Percentiles rank a stretch among this genome's conserved stretches.
phyloP scores from a whole-genome alignment of 768 basidiomycete species.

The Imleria badia region DNA sequence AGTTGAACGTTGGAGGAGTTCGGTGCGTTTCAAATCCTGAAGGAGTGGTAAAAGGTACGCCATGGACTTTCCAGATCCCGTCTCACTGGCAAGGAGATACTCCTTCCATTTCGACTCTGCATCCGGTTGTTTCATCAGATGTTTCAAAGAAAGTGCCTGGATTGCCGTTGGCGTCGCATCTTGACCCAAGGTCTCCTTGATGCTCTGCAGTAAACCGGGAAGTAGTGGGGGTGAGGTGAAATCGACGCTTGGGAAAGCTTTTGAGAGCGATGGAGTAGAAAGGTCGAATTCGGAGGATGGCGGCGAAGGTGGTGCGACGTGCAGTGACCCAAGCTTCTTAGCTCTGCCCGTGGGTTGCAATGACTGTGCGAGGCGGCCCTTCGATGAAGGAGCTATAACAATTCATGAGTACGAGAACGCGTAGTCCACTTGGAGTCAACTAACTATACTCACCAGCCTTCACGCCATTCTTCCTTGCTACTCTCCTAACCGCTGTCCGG shows the following conservation, averaged over 20 bases:
- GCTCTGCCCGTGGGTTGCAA: conserved; percentile 27
- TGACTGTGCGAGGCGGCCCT: conserved; percentile 28
- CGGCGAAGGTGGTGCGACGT: conserved; percentile 22
- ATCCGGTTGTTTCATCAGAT: conserved; percentile 44
- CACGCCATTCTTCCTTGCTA: conserved; percentile 10
- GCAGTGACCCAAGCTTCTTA: conserved; percentile 27
- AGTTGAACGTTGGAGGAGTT: conserved; percentile 34
- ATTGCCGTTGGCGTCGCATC: conserved; percentile 68
- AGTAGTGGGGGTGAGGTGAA: conserved; percentile 74
- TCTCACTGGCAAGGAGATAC: conserved; percentile 82
- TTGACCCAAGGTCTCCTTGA: conserved; percentile 58
- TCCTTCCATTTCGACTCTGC: conserved; percentile 30
- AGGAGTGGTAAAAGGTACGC: conserved; percentile 87
- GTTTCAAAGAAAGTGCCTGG: conserved; percentile 71
- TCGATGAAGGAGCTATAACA: conserved; percentile 22
- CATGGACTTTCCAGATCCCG: conserved; percentile 89
- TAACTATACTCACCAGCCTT: conserved; percentile 13
- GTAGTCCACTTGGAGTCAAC: too few species aligned
- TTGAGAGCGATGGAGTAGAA: conserved; percentile 21
- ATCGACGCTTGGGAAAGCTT: conserved; percentile 30
- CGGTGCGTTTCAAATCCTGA: conserved; percentile 70
- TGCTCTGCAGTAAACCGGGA: conserved; percentile 56
- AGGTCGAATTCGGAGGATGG: conserved; percentile 37
- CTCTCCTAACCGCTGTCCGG: conserved; percentile 9
- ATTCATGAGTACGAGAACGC: neutral